Base-by-base conservation (phyloP, 1,284 basidiomycete genomes). In the Sporisorium graminicola region DNA sequence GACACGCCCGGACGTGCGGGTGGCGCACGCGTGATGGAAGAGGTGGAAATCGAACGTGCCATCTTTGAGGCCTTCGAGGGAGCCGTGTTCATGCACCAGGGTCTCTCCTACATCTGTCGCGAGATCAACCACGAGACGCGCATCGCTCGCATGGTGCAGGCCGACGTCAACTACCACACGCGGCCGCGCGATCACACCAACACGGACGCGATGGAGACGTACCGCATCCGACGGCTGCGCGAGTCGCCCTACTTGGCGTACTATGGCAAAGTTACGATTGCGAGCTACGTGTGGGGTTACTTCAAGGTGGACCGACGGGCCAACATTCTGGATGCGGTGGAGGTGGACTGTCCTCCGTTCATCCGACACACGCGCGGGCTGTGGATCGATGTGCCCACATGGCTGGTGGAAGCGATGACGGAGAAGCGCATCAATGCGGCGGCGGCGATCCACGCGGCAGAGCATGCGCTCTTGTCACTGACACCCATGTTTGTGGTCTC, bases 81-180 rank as follows among this genome's bases (percentile, higher is more conserved):
- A 10, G 88, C 87, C 14, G 86, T 89, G 2, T 86, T 85, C 65
- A 80, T 86, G 70, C 85, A 86, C 51, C 85, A 86, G 56, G 85
- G 85, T 3, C 31, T 53, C 24, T 62, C 68, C 16, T 71, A 93
- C 91, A 89, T 87, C 53, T 86, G 94, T 60, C 89, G 90, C 81
- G 92, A 94, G 84, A 89, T 95, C 60, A 92, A 89, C 71, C 94
- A 95, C 81, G 93, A 95, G 79, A 87, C 89, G 8, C 92, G 90
- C 81, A 88, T 91, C 57, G 94, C 92, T 1, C 90, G 89, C 79
- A 89, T 94, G 31, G 85, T 91, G 6, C 89, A 90, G 59, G 89
- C 91, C 10, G 91, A 94, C 70, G 92, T 95, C 67, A 93, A 92
- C 77, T 95, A 92, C 90, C 90, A 90, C 58, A 96, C 94, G 14